Evolutionary conservation across 345 rosid species (phyloP), one percentile per base, ranked within the genome.

Genomic region (Populus simonii): DNA sequence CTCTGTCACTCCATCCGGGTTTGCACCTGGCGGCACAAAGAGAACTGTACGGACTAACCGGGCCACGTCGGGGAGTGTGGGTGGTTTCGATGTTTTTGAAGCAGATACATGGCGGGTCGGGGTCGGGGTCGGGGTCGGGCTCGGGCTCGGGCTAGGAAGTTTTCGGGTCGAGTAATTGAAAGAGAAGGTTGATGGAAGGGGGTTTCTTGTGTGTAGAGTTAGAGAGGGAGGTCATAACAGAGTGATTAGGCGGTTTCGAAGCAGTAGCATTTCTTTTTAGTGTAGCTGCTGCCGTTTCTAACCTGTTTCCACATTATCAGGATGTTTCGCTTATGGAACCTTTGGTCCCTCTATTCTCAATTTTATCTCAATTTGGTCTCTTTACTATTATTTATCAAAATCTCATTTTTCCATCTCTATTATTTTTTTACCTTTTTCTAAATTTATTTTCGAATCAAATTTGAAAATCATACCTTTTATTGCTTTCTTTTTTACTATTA

Each of bases 21-120:
- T 91, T 5, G 93, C 90, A 8, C 98, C 98, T 4, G 98, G 98
- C 18, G 94, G 94, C n/a, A 92, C 53, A 82, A 95, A 95, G 6
- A 76, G 67, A 15, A 55, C 72, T 0, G 70, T 78, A 17, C 75
- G 61, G 18, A 67, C 23, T 1, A 69, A 47, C 55, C 55, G 67
- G 47, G 71, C 62, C 11, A 71, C 35, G 22, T 66, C 47, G n/a
- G 68, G 38, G 1, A 72, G 23, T 12, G 33, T 1, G 9, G 22
- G 8, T 13, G 76, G 68, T 29, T 79, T 66, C 6, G 45, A 25
- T 6, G 63, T 68, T 45, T 59, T 68, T 7, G 74, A 31, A 33
- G 81, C 81, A 31, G 66, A 71, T 39, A 65, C 66, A 71, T 78
- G 80, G 36, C 13, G 62, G 15, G 15, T 68, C 17, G 53, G 15